These are phyloP conservation scores for Neofusicoccum kwambonambiense DNA, from an alignment of 2,329 filamentous ascomycete species.

Conservation along the genomic window DNA sequence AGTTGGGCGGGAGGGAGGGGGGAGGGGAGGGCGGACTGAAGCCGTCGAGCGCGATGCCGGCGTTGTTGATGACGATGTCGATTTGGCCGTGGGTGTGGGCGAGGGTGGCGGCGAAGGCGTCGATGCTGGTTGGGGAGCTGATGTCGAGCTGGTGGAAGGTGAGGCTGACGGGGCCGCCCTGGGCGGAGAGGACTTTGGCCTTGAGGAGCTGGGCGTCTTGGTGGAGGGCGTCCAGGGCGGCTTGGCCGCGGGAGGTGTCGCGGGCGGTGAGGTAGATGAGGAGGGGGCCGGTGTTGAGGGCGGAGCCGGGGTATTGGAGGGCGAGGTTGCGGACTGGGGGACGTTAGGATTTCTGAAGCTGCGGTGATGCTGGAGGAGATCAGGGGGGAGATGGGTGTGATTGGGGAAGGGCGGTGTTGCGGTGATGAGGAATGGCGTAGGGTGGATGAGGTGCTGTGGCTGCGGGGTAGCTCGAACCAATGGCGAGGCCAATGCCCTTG, in stretches of 20 bases:
- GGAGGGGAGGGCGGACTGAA: background rate
- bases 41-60: conserved; percentile 45
- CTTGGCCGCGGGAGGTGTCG: conserved; percentile 29
- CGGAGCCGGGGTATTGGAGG: conserved; percentile 52
- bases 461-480: conserved; percentile 33
- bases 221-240: conserved; percentile 34
- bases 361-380: background rate
- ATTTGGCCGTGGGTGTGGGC: conserved; percentile 28
- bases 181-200: conserved; percentile 44
- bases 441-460: background rate
- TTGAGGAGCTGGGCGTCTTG: conserved; percentile 26
- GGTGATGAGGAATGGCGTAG: background rate
- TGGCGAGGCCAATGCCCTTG: conserved; percentile 52
- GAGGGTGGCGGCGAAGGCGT: conserved; percentile 33
- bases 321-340: conserved; percentile 51
- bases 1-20: conserved; percentile 28
- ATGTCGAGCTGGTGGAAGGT: conserved; percentile 46
- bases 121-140: conserved; percentile 43
- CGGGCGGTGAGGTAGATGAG: conserved; percentile 35
- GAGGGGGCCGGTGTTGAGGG: conserved; percentile 33
- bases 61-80: conserved; percentile 46
- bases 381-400: background rate
- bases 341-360: background rate
- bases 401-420: background rate
- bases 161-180: conserved; percentile 30